Evolutionary conservation across 768 basidiomycete species (phyloP), one percentile per base, ranked within the genome.

Genomic region (Sarcodon sp.): DNA sequence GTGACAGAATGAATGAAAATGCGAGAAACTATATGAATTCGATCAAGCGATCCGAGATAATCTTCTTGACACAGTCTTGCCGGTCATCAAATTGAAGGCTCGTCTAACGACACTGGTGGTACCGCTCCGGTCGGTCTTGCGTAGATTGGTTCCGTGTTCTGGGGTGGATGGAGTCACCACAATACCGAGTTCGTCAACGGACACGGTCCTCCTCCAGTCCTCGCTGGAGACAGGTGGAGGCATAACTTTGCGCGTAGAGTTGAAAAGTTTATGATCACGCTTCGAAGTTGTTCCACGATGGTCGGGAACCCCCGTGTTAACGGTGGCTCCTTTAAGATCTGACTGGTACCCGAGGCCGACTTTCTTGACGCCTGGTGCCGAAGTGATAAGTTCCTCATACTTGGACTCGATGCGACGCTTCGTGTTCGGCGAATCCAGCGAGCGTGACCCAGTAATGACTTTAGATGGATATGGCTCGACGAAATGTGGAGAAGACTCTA

Each of bases 321-420:
- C 61, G 36, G 71, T 57, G 3, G 76, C 69, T 18, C 67, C 72
- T 46, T 64, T 47, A 52, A 74, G 75, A 46, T 85, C 76, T 2
- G 84, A 87, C 61, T 89, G 83, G 55, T 89, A 88, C 6, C 87
- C 87, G 56, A 77, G 80, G 3, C 87, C 87, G 7, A 83, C 65
- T 31, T 86, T 83, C 57, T 80, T 87, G 36, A 90, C 86, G 27
- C 83, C 82, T 1, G 80, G 76, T 1, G 83, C 85, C 9, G 85
- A 80, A 82, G 87, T 84, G 31, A 89, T 68, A 67, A 88, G 82
- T 37, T 59, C 59, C 35, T 90, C 87, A 51, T 89, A 90, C 13
- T 83, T 81, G 48, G 76, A 76, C 65, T 88, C 86, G 27, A 84
- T 57, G 43, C 73, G 76, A 37, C 72, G 78, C 50, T 67, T 75